Evolutionary conservation across 805 yeast species (phyloP), one percentile per base, ranked within the genome.

Genomic region (Saccharomycopsis sp.): DNA sequence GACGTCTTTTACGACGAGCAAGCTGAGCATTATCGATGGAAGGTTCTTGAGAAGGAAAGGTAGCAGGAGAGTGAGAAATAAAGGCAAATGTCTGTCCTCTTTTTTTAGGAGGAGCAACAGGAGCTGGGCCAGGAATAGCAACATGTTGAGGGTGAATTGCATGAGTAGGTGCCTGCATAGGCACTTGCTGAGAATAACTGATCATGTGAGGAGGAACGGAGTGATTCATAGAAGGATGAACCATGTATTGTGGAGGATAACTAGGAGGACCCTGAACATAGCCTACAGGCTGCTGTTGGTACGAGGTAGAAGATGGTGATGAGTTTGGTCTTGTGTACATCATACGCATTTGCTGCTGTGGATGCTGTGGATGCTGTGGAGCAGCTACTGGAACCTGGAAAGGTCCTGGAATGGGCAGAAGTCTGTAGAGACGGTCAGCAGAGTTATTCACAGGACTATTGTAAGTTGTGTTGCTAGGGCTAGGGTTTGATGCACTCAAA

Each of bases 1-100:
- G 86, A 74, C 99, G 84, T 73, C 99, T 83, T 70, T 93, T 93
- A 58, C 97, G 84, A 66, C 98, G 85, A 0, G 97, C 97, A 59
- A 92, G 76, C 54, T 91, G 91, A n/a, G 90, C 90, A 68, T 92
- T 89, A 72, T 91, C 97, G 58, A 90, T 89, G 3, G 81, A 73
- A 1, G 96, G 96, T 68, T 88, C 96, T 62, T 85, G 86, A 2
- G 82, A 77, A 15, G 96, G 91, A 69, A 85, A 93, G 0, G 97
- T 89, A 19, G 90, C 84, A 29, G 91, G 96, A 5, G 97, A 89
- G 72, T 93, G 98, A 22, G 96, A 85, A 64, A 93, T 93, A 72
- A 93, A 93, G 17, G 97, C 97, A 73, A 85, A 88, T 1, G 77
- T 51, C 19, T 22, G 25, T 19, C 78, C 69, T 77, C 55, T 54